Evolutionary conservation across 2,329 filamentous ascomycete genomes (phyloP).

Genomic region (Colletotrichum sp.): DNA sequence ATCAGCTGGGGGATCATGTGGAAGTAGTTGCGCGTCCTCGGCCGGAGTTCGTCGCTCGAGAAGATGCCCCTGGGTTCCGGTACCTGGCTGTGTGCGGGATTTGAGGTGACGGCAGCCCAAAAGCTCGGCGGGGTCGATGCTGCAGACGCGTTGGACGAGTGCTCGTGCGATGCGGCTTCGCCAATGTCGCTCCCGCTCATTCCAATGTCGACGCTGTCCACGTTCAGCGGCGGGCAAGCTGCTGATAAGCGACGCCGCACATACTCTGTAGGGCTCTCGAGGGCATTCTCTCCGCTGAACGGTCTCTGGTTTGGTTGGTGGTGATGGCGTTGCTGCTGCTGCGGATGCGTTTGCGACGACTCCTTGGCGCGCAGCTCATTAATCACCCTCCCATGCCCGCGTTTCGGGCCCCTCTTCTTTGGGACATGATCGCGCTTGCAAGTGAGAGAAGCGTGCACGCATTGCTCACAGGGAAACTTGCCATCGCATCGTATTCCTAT

Average conservation of each 20-base stretch:
- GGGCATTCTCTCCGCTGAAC: slow-evolving; percentile 15
- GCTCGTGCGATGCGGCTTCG: slow-evolving; percentile 5
- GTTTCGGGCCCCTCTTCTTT: slow-evolving; percentile 68
- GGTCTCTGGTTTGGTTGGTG: background rate
- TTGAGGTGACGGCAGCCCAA: slow-evolving; percentile 33
- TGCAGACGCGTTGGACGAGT: slow-evolving; percentile 23
- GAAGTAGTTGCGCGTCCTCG: slow-evolving; percentile 43
- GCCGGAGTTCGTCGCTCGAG: slow-evolving; percentile 50
- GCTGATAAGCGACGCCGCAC: slow-evolving; percentile 24
- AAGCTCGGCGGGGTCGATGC: slow-evolving; percentile 31
- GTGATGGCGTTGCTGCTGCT: slow-evolving; percentile 39
- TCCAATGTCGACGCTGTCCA: slow-evolving; percentile 21
- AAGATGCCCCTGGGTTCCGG: slow-evolving; percentile 41
- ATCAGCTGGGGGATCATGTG: slow-evolving; percentile 59
- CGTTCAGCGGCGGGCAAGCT: slow-evolving; percentile 22
- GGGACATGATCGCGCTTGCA: slow-evolving; percentile 71
- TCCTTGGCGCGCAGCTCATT: slow-evolving; percentile 62
- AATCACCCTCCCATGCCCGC: slow-evolving; percentile 66
- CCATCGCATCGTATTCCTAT: slow-evolving; percentile 52
- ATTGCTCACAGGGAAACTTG: slow-evolving; percentile 63
- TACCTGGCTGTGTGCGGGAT: slow-evolving; percentile 28
- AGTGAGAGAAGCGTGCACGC: slow-evolving; percentile 60
- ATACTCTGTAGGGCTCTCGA: slow-evolving; percentile 39
- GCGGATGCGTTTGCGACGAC: slow-evolving; percentile 34
- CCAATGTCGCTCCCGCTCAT: slow-evolving; percentile 20